Base-by-base conservation (phyloP, 2,329 filamentous ascomycete genomes). In the Paecilomyces formosus region DNA sequence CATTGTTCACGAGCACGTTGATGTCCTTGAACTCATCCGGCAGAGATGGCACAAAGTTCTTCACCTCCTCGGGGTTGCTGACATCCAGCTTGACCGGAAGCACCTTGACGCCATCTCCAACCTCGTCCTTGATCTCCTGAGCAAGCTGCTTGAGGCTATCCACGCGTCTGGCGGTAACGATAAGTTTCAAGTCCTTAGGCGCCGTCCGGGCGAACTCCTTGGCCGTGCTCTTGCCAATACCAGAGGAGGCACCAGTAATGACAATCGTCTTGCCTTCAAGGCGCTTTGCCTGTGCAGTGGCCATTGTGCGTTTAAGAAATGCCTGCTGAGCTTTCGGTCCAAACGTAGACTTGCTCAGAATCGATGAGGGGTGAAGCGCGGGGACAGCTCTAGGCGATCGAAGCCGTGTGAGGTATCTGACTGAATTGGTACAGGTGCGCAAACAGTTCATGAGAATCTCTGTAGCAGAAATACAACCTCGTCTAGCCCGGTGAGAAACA, bases 1-100 rank as follows among this genome's bases (percentile, higher is more conserved):
- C 93, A 81, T 97, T 97, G 78, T 99, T 99, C 26, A 99, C 90
- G 60, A 99, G 78, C 2, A 97, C 83, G 72, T 97, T 85, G 63
- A 97, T 88, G 26, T 91, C 85, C 72, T 83, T 85, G 78, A 90
- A 97, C 70, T 92, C 92, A 61, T 86, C 84, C 0, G 93, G 92
- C 66, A 97, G 76, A 49, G 80, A 82, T 1, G 76, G 77, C 12
- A 97, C 86, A 69, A 97, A 93, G 49, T 76, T 78, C 56, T 82
- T 81, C 3, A 97, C 83, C 70, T 94, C 86, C 2, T 86, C 84
- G 0, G 89, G 81, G 59, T 89, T 88, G 79, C 89, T 92, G 57
- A 99, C 88, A 73, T 99, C 94, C 56, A 97, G 82, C 79, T 91
- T 87, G 11, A 94, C 85, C 1, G 92, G 85, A 51, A 92, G 78